These are phyloP conservation scores for Apodospora peruviana DNA, from an alignment of 495 filamentous ascomycete genomes.

Conservation along the genomic window DNA sequence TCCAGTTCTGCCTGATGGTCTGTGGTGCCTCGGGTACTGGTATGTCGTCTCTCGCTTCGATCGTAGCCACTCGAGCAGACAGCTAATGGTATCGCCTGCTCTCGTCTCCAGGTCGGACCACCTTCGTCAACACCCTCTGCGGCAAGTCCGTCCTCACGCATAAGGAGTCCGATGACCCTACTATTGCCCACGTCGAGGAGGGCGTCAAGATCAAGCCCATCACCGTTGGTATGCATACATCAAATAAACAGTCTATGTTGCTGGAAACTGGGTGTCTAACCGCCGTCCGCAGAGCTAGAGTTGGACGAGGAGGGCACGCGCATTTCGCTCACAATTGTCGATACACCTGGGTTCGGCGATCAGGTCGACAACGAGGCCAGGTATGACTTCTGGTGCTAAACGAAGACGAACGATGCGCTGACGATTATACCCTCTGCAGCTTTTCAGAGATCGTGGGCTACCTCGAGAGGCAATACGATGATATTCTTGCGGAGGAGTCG, in stretches of 20 bases:
- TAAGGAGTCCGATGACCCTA: slow-evolving; percentile 87
- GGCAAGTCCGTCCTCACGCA: slow-evolving; percentile 82
- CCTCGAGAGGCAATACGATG: slow-evolving; percentile 97
- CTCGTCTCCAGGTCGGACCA: slow-evolving; percentile 70
- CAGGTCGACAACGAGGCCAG: slow-evolving; percentile 99
- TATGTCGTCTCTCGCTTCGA: slow-evolving; percentile 39
- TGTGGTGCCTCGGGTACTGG: slow-evolving; percentile 98
- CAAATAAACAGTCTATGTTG: not conserved
- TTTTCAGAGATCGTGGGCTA: slow-evolving; percentile 97
- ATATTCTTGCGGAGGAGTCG: slow-evolving; percentile 97
- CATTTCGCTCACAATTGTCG: slow-evolving; percentile 95
- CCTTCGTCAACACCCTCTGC: slow-evolving; percentile 98
- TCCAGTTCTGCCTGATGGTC: slow-evolving; percentile 99
- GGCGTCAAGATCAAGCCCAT: slow-evolving; percentile 97
- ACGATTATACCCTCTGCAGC: slow-evolving; percentile 40
- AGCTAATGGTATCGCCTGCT: slow-evolving; percentile 16
- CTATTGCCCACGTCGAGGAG: slow-evolving; percentile 86
- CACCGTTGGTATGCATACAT: slow-evolving; percentile 74
- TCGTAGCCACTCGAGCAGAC: not conserved
- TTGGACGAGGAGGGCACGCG: slow-evolving; percentile 97
- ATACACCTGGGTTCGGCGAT: slow-evolving; percentile 97
- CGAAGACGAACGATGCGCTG: slow-evolving; percentile 56
- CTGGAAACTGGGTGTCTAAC: slow-evolving; percentile 5
- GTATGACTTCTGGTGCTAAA: slow-evolving; percentile 48
- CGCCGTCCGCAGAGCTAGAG: slow-evolving; percentile 67